Base-by-base conservation (phyloP, 2,329 filamentous ascomycete genomes). In the Davidsoniella eucalypti region DNA sequence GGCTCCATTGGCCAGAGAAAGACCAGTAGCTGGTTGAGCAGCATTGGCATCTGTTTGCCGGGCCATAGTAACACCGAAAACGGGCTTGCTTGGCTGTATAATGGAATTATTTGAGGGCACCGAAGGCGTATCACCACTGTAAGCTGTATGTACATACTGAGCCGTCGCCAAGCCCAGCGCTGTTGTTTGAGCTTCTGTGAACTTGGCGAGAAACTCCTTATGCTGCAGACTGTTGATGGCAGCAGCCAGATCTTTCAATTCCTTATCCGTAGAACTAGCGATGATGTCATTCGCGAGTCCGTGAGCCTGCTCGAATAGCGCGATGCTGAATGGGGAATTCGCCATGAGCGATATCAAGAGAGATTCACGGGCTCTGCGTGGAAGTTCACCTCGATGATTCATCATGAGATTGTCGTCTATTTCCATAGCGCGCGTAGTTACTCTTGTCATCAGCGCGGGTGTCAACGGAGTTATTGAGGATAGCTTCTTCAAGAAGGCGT, bases 331-430 rank as follows among this genome's bases (percentile, higher is more conserved):
- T 17, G 29, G 47, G 3, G 40, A 7, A 7, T 50, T 5, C 8
- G 8, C 5, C 16, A 53, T 45, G 8, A 53, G 33, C 14, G 50
- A 29, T 3, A 47, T 14, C 6, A 53, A 39, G 8, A 53, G 21
- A n/a, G 47, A 43, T 16, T 53, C 51, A 7, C 51, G 51, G 7
- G 44, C 48, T 23, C 44, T 18, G 16, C 51, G 51, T 7, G 49
- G 47, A 18, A 53, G 44, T 14, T 53, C 51, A 12, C 51, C 51
- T 6, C 44, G 44, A 5, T 47, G 26, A 29, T 43, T 50, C 5
- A 47, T n/a, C 26, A 33, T 47, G 9, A 53, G 26, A 16, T 49
- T 26, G 14, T 52, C 50, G 8, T 49, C 50, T 17, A 52, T 38
- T 9, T 23, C 14, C 17, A 37, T 49, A 1, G 40, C 29, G 26